phyloP scores from a whole-genome alignment of 129 eudicot genomes.

The Daucus carota region DH1_v3.0 NC_030386.2:33271001-33271500 shows the following conservation, averaged over 20 bases:
- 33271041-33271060: conserved; percentile 81
- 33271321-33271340: not conserved
- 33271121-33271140: not conserved
- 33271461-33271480: not conserved
- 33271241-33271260: not conserved
- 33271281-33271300: not conserved
- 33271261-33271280: not conserved
- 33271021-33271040: conserved; percentile 73
- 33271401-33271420: not conserved
- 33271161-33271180: too few relatives aligned
- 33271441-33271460: not conserved
- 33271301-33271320: not conserved
- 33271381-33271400: not conserved
- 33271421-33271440: not conserved
- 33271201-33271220: not conserved
- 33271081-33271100: conserved; percentile 57
- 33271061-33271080: conserved; percentile 54
- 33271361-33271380: not conserved
- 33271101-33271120: conserved; percentile 76
- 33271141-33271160: not conserved
- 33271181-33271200: not conserved
- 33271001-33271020: conserved; percentile 69
- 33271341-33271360: not conserved
- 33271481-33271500: not conserved
- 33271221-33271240: not conserved